Evolutionary conservation across 1,284 basidiomycete species (phyloP).

Genomic region (Spongispora temasekensis): DNA sequence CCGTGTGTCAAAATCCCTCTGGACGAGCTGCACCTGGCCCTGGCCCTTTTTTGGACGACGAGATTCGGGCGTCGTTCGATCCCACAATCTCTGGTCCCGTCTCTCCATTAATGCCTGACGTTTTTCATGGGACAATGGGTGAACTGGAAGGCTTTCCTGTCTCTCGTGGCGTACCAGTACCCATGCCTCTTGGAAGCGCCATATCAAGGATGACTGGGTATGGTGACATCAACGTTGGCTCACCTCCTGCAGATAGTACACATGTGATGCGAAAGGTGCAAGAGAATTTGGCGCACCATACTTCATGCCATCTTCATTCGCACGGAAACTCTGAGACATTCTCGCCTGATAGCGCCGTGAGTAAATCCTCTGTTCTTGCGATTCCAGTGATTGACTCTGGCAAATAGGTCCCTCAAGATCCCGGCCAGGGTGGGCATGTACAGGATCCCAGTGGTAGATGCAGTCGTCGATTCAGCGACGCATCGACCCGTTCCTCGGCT

Average conservation of each 20-base stretch:
- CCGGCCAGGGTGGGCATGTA: background rate
- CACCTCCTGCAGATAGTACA: background rate
- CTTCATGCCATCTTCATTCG: background rate
- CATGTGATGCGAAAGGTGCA: background rate
- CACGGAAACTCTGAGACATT: background rate
- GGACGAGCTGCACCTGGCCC: background rate
- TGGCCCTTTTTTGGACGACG: constrained; percentile 21
- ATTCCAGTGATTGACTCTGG: background rate
- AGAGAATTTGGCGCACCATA: background rate
- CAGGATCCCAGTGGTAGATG: background rate
- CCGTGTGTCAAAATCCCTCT: constrained; percentile 4
- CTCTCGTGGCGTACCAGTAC: constrained; percentile 11
- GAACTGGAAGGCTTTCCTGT: constrained; percentile 9
- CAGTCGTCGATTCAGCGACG: constrained; percentile 23
- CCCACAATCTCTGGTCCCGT: background rate
- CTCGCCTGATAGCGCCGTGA: constrained; percentile 6
- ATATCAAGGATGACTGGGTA: background rate
- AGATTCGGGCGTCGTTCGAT: constrained; percentile 25
- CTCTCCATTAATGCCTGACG: background rate
- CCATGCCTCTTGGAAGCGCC: constrained; percentile 1
- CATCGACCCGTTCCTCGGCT: constrained; percentile 16
- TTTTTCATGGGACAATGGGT: background rate
- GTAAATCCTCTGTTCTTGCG: background rate
- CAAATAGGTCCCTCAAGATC: background rate
- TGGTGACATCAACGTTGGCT: constrained; percentile 3